phyloP scores from a whole-genome alignment of 2,329 filamentous ascomycete genomes.

The Xylaria sp. region DNA sequence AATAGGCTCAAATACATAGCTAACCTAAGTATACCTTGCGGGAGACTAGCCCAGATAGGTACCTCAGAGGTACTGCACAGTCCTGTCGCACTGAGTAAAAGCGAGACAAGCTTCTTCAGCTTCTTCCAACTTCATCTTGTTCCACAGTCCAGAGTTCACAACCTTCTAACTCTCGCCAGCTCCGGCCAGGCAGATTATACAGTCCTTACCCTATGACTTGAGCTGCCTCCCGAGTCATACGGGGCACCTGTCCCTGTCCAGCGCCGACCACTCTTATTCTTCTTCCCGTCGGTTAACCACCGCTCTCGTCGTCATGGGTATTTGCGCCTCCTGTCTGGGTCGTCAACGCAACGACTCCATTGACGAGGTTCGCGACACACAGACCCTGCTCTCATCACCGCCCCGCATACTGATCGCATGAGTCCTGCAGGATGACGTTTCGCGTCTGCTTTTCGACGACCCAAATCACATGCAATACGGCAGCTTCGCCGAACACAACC shows the following conservation, averaged over 20 bases:
- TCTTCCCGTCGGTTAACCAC: background rate
- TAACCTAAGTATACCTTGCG: background rate
- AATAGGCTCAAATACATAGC: background rate
- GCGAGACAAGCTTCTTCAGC: slow-evolving; percentile 26
- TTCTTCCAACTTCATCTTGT: slow-evolving; percentile 42
- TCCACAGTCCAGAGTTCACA: slow-evolving; percentile 31
- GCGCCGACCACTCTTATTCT: slow-evolving; percentile 20
- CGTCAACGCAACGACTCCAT: slow-evolving; percentile 60
- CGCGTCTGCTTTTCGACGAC: slow-evolving; percentile 70
- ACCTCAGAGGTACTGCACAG: background rate
- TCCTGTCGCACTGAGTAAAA: background rate
- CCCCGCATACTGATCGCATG: slow-evolving; percentile 28
- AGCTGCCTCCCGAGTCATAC: slow-evolving; percentile 33
- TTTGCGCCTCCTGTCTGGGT: slow-evolving; percentile 70
- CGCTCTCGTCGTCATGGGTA: slow-evolving; percentile 59
- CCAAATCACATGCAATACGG: slow-evolving; percentile 68
- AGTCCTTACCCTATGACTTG: slow-evolving; percentile 49
- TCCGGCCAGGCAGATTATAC: slow-evolving; percentile 49
- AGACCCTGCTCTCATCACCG: background rate
- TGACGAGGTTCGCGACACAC: slow-evolving; percentile 64
- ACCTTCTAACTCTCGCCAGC: slow-evolving; percentile 50
- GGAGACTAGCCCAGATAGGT: background rate
- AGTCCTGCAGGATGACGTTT: slow-evolving; percentile 63
- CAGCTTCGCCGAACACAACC: slow-evolving; percentile 67
- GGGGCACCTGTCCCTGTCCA: slow-evolving; percentile 43